Evolutionary conservation across 1,139 yeast genomes (phyloP).

Genomic region (Williopsis jadinii): DNA sequence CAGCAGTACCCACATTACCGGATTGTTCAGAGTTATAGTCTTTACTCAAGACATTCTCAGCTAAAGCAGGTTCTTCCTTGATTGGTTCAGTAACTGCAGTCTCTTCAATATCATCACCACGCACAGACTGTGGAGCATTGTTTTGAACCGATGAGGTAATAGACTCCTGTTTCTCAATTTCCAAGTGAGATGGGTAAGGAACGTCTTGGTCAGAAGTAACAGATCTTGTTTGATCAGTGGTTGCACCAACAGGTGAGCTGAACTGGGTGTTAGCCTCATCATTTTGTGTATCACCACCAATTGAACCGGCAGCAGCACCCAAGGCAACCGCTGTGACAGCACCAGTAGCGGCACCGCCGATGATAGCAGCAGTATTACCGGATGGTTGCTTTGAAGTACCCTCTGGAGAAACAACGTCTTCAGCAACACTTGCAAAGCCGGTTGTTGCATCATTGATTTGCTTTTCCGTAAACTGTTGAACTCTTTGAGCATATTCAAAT

Average conservation of each 20-base stretch:
- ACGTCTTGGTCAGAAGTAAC: conserved; percentile 34
- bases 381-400: background rate
- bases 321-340: conserved; percentile 27
- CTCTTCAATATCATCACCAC: conserved; percentile 48
- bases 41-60: conserved; percentile 17
- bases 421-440: conserved; percentile 22
- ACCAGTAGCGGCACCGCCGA: conserved; percentile 16
- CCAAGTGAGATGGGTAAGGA: conserved; percentile 32
- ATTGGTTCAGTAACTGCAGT: conserved; percentile 13
- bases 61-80: conserved; percentile 16
- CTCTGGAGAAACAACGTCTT: conserved; percentile 3
- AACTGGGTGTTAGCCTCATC: conserved; percentile 20
- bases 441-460: conserved; percentile 30
- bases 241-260: conserved; percentile 28
- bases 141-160: conserved; percentile 87
- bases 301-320: conserved; percentile 23
- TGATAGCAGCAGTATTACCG: background rate
- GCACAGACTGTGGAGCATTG: conserved; percentile 83
- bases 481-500: conserved; percentile 30
- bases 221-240: conserved; percentile 28
- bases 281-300: conserved; percentile 18
- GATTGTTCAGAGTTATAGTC: conserved; percentile 10
- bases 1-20: conserved; percentile 4
- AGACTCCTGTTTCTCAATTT: conserved; percentile 66
- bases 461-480: conserved; percentile 30